Conservation (phyloP, 2,329 filamentous ascomycete species). For the Biscogniauxia sp. region DNA sequence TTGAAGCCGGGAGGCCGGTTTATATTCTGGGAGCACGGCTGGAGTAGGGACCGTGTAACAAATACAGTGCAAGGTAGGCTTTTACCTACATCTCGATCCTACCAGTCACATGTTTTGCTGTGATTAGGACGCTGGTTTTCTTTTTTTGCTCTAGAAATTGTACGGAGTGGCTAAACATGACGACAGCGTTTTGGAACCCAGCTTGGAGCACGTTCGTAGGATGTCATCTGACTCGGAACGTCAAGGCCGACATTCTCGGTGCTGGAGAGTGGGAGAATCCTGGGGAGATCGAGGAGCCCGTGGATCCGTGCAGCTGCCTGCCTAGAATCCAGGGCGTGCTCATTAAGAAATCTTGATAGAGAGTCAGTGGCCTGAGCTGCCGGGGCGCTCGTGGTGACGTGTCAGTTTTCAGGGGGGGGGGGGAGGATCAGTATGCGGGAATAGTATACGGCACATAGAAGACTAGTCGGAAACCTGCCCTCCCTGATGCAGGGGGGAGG, state of each 20-base stretch:
- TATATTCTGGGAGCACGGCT: constrained; percentile 45
- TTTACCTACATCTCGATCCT: background rate
- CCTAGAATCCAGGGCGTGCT: constrained; percentile 34
- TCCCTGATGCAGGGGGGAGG: too few relatives aligned
- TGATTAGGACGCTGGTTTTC: too few relatives aligned
- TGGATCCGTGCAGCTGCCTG: constrained; percentile 27
- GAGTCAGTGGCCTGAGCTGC: too few relatives aligned
- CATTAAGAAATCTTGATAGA: constrained; percentile 25
- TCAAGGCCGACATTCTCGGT: constrained; percentile 26
- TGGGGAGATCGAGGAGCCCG: constrained; percentile 26
- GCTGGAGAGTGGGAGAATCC: constrained; percentile 34
- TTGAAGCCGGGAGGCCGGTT: constrained; percentile 45
- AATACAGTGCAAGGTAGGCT: constrained; percentile 30
- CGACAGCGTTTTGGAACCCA: constrained; percentile 29
- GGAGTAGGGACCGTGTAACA: constrained; percentile 29
- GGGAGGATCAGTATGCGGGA: too few relatives aligned
- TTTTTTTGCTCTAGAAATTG: background rate
- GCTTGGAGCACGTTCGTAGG: constrained; percentile 33
- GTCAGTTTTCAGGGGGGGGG: too few relatives aligned
- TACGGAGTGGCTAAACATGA: constrained; percentile 8
- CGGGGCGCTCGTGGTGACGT: too few relatives aligned
- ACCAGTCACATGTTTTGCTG: too few relatives aligned
- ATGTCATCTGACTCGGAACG: constrained; percentile 30
- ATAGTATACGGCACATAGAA: too few relatives aligned
- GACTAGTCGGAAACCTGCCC: too few relatives aligned